Conservation (phyloP, 106 monocot species). For the Allium sativum region DNA sequence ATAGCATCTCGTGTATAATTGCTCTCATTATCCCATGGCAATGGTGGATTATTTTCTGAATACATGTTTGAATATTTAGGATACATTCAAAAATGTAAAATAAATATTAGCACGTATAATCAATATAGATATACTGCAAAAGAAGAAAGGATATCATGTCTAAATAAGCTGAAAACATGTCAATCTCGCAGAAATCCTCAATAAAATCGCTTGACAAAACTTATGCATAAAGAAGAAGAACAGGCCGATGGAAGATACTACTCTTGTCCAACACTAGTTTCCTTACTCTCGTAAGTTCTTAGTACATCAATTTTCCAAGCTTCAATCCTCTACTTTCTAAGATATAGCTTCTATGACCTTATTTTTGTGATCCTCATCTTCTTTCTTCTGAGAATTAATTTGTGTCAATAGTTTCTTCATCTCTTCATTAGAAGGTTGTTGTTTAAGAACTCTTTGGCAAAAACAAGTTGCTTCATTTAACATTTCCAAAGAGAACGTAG, state of each 20-base stretch:
- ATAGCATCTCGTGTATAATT: slow-evolving; percentile 55
- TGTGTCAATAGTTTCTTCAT: slow-evolving; percentile 49
- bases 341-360: slow-evolving; percentile 42
- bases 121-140: neutral
- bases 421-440: slow-evolving; percentile 62
- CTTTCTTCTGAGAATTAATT: slow-evolving; percentile 32
- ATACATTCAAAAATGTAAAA: slow-evolving; percentile 4
- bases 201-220: slow-evolving; percentile 94
- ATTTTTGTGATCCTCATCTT: slow-evolving; percentile 35
- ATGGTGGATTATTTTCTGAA: slow-evolving; percentile 46
- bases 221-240: slow-evolving; percentile 95
- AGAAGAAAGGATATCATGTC: slow-evolving; percentile 77
- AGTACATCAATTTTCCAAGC: slow-evolving; percentile 66
- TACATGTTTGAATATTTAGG: slow-evolving; percentile 83
- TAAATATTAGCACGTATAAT: neutral
- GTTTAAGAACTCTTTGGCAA: slow-evolving; percentile 59
- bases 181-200: slow-evolving; percentile 83
- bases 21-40: slow-evolving; percentile 66
- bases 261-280: slow-evolving; percentile 59
- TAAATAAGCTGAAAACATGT: slow-evolving; percentile 62
- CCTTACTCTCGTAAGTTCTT: slow-evolving; percentile 66
- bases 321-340: slow-evolving; percentile 71
- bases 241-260: slow-evolving; percentile 81
- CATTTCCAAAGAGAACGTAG: slow-evolving; percentile 53
- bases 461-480: slow-evolving; percentile 53